phyloP scores from a whole-genome alignment of 352 stramenopile genomes.

The Hyaloperonospora arabidopsidis region DNA sequence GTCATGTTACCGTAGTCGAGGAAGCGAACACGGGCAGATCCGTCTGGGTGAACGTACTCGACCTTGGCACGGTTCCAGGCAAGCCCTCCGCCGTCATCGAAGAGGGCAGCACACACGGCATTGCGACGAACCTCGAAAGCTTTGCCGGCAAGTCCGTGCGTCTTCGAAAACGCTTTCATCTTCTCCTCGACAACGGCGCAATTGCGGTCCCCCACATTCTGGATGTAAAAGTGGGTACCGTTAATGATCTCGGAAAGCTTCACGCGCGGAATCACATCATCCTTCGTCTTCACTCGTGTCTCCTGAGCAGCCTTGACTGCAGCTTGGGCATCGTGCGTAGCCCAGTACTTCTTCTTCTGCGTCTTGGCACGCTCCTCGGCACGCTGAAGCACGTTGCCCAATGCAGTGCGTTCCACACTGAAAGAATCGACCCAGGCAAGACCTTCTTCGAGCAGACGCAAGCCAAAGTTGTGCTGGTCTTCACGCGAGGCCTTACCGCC shows the following conservation, averaged over 20 bases:
- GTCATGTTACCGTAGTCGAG: constrained; percentile 94
- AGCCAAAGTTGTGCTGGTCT: constrained; percentile 83
- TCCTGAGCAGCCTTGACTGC: constrained; percentile 39
- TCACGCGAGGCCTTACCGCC: constrained; percentile 35
- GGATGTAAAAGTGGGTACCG: constrained; percentile 91
- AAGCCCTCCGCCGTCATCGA: constrained; percentile 90
- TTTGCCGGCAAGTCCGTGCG: constrained; percentile 83
- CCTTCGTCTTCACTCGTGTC: constrained; percentile 42
- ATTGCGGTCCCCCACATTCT: constrained; percentile 84
- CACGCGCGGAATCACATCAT: constrained; percentile 63
- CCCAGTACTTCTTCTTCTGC: constrained; percentile 93
- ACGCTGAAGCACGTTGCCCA: constrained; percentile 58
- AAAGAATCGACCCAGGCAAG: constrained; percentile 90
- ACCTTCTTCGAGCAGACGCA: constrained; percentile 89
- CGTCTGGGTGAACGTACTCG: constrained; percentile 59
- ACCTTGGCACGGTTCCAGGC: constrained; percentile 93
- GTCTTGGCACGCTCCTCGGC: constrained; percentile 85
- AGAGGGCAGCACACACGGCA: constrained; percentile 89
- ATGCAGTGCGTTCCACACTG: constrained; percentile 88
- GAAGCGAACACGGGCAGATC: constrained; percentile 81
- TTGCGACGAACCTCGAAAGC: constrained; percentile 88
- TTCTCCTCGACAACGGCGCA: constrained; percentile 87
- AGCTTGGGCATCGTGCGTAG: constrained; percentile 68
- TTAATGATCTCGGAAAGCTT: constrained; percentile 93
- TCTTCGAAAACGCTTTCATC: constrained; percentile 89